A percentile compares a stretch with the other conserved stretches of the same genome.
Conservation (phyloP, 1,284 basidiomycete species). For the Trichosporon coremiiforme region DNA sequence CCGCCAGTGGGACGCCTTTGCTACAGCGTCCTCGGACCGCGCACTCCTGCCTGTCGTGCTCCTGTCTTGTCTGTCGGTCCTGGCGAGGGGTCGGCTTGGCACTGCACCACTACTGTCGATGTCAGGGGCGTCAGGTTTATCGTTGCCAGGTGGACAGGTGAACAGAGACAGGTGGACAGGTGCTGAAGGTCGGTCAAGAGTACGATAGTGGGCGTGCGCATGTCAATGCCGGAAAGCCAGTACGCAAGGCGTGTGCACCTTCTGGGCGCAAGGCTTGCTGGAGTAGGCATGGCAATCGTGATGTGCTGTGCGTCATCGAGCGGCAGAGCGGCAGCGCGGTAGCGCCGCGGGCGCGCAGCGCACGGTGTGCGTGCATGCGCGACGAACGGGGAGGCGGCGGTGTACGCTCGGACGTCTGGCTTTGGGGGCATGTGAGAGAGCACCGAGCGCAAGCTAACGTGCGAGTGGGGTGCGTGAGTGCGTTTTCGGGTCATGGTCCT, state of each 20-base stretch:
- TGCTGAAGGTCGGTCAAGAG: not conserved
- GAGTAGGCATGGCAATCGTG: not conserved
- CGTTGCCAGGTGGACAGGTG: too few relatives aligned
- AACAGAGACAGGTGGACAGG: too few relatives aligned
- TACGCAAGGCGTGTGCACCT: not conserved
- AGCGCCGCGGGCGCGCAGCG: not conserved
- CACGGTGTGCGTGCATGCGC: not conserved
- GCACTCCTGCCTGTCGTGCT: too few relatives aligned
- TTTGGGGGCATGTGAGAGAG: not conserved
- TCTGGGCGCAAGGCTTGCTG: not conserved
- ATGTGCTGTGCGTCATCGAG: not conserved
- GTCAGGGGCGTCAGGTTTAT: too few relatives aligned
- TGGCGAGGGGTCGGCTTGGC: constrained; percentile 3
- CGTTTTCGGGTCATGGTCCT: not conserved
- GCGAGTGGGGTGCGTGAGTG: not conserved
- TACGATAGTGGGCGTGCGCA: not conserved
- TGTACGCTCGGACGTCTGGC: constrained; percentile 7
- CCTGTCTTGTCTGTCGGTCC: too few relatives aligned
- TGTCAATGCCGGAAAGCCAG: too few relatives aligned
- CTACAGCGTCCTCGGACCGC: not conserved
- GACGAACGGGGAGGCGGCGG: not conserved
- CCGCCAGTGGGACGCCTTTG: not conserved
- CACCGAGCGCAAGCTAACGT: not conserved
- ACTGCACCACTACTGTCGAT: not conserved
- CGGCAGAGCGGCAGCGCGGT: not conserved